These are phyloP conservation scores for Leavenworthia alabamica DNA, from an alignment of 345 rosid genomes.

Conservation along the genomic window DNA sequence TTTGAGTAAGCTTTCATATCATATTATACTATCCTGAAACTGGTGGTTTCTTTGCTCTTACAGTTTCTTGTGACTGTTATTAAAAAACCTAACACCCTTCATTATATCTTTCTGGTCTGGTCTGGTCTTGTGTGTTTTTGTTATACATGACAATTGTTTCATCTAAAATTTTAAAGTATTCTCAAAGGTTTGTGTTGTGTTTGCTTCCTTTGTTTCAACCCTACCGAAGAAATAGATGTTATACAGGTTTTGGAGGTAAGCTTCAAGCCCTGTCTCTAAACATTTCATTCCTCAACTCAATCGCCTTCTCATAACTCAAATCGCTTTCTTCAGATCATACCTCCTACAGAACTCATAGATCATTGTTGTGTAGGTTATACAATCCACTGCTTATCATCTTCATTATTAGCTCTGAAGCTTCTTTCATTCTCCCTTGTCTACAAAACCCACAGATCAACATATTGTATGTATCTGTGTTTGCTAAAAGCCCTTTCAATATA, in stretches of 20 bases:
- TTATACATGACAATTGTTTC: conserved; percentile 8
- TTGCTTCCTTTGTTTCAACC: neutral
- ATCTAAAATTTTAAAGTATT: conserved; percentile 1
- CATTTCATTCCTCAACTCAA: conserved; percentile 70
- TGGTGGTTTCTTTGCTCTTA: conserved; percentile 23
- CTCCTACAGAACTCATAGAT: conserved; percentile 57
- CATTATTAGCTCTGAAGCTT: conserved; percentile 48
- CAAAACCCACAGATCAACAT: conserved; percentile 75
- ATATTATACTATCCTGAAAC: conserved; percentile 18
- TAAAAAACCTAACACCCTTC: conserved; percentile 32
- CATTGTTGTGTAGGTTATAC: conserved; percentile 78
- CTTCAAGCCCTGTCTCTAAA: conserved; percentile 45
- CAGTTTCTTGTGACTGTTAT: conserved; percentile 27
- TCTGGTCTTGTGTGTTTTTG: conserved; percentile 24
- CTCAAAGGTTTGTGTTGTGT: neutral
- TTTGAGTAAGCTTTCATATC: conserved; percentile 16
- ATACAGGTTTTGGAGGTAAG: conserved; percentile 27
- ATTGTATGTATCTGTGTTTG: conserved; percentile 63
- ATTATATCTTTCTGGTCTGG: conserved; percentile 19
- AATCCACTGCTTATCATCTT: conserved; percentile 62
- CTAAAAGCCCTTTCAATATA: conserved; percentile 54
- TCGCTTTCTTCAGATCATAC: conserved; percentile 56
- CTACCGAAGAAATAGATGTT: neutral
- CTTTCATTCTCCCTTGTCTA: conserved; percentile 58
- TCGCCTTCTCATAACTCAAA: no score